These are phyloP conservation scores for Nakazawaea pomicola DNA, from an alignment of 805 yeast species.

Conservation along the genomic window DNA sequence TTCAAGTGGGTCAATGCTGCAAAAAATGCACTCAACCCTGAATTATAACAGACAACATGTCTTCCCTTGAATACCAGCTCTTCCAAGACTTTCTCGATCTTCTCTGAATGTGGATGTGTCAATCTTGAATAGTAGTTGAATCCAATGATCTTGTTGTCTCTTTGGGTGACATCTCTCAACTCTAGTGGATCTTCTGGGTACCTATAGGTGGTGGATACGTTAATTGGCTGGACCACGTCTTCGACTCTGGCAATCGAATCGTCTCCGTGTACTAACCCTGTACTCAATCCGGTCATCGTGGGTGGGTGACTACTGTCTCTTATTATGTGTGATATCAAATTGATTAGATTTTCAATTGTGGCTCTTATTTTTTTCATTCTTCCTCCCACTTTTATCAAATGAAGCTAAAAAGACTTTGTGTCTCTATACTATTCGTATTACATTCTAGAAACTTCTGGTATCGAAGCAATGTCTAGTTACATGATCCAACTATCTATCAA, in stretches of 20 bases:
- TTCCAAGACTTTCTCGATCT: constrained; percentile 63
- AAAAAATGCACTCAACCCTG: constrained; percentile 78
- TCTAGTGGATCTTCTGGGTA: constrained; percentile 58
- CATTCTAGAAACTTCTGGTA: too few relatives aligned
- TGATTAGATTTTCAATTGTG: background rate
- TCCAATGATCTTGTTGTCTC: constrained; percentile 9
- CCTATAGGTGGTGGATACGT: constrained; percentile 72
- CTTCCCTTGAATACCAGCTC: constrained; percentile 41
- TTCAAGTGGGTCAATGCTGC: constrained; percentile 66
- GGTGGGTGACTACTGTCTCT: too few relatives aligned
- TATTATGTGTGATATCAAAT: background rate
- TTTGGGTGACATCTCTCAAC: constrained; percentile 40
- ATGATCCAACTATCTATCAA: too few relatives aligned
- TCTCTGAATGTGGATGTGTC: constrained; percentile 65
- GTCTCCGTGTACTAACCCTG: constrained; percentile 68
- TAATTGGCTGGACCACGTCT: constrained; percentile 77
- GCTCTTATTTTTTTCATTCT: too few relatives aligned
- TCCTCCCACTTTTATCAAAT: too few relatives aligned
- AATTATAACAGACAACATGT: constrained; percentile 57
- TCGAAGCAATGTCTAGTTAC: too few relatives aligned
- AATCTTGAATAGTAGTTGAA: constrained; percentile 60
- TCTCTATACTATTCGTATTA: too few relatives aligned
- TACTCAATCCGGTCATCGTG: constrained; percentile 42
- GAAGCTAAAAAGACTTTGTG: too few relatives aligned
- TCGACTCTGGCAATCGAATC: constrained; percentile 42